Evolutionary conservation across 805 yeast species (phyloP).

Genomic region (Ogataea thermomethanolica): DNA sequence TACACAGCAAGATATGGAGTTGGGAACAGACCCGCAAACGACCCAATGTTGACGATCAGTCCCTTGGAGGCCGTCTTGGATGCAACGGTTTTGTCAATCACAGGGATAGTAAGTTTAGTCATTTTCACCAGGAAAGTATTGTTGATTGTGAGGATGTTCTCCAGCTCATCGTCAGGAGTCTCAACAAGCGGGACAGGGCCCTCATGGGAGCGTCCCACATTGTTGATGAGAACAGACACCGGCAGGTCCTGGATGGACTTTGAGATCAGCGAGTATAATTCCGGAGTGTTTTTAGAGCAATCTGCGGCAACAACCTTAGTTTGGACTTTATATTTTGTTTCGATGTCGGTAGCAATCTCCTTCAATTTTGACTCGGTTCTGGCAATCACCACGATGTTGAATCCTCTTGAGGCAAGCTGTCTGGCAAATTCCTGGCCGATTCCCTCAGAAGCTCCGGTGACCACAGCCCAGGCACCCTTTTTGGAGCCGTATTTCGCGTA

Average conservation of each 20-base stretch:
- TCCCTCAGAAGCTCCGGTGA: slow-evolving; percentile 97
- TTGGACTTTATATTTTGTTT: slow-evolving; percentile 53
- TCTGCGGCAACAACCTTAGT: slow-evolving; percentile 75
- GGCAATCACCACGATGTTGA: slow-evolving; percentile 79
- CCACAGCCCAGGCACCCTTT: slow-evolving; percentile 81
- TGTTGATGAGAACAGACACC: slow-evolving; percentile 77
- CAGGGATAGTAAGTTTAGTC: slow-evolving; percentile 76
- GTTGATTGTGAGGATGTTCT: slow-evolving; percentile 80
- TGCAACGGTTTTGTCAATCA: slow-evolving; percentile 53
- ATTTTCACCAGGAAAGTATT: slow-evolving; percentile 78
- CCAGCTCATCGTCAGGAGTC: slow-evolving; percentile 70
- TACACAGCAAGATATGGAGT: slow-evolving; percentile 90
- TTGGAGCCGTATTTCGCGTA: slow-evolving; percentile 74
- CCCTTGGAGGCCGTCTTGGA: slow-evolving; percentile 50
- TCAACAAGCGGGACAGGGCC: slow-evolving; percentile 92
- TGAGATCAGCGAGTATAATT: slow-evolving; percentile 52
- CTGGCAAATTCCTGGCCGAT: slow-evolving; percentile 88
- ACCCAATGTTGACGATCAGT: slow-evolving; percentile 89
- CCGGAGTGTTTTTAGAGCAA: slow-evolving; percentile 58
- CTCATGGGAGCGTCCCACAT: slow-evolving; percentile 92
- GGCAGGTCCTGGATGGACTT: slow-evolving; percentile 49
- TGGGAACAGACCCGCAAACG: slow-evolving; percentile 92
- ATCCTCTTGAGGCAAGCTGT: slow-evolving; percentile 83
- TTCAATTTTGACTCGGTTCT: slow-evolving; percentile 79
- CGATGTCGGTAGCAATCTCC: slow-evolving; percentile 58